Base-by-base conservation (phyloP, 2,329 filamentous ascomycete genomes). In the Xylariales sp. region DNA sequence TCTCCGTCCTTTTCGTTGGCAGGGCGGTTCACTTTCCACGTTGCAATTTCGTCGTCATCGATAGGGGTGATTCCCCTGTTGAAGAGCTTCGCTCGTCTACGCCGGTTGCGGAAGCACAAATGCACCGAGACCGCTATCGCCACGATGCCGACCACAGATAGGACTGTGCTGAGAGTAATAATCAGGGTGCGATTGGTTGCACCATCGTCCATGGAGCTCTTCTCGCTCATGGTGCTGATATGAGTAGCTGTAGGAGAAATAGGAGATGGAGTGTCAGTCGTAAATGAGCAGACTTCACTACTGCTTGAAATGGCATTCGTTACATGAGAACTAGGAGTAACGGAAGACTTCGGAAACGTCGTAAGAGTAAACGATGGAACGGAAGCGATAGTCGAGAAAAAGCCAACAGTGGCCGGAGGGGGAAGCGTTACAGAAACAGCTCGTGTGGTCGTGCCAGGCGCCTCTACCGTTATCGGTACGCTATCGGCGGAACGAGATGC, bases 1-100 rank as follows among this genome's bases (percentile, higher is more conserved):
- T 51, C 52, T 24, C 37, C 42, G 20, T 54, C 53, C 47, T 63
- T 64, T 49, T 57, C 63, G 28, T 53, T 50, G 12, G 50, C 49
- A 10, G 51, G 43, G 8, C 54, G 57, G 40, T 61, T 64, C 20
- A 63, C 61, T 53, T 76, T 80, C 80, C 80, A 83, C 4, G 76
- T 79, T 50, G 76, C 76, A 44, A 83, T 83, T 56, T 83, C 80
- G 45, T 82, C 78, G 51, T 83, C 80, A 47, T 75, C 71, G 45
- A 83, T 80, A 10, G 80, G 79, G 0, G 77, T 76, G 32, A 76
- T 75, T 35, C 75, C 76, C 38, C 79, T 65, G 38, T 68, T 66
- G 49, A 76, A 68, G 42, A 80, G 65, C 4, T 63, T 64, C 10
- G 56, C 48, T 24, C 60, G 60, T 33, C 56, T 64, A 34, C 65